Percentiles rank a stretch among this genome's conserved stretches.
Evolutionary conservation across 2,329 filamentous ascomycete genomes (phyloP).

Genomic region (Penicillium sumatraense): DNA sequence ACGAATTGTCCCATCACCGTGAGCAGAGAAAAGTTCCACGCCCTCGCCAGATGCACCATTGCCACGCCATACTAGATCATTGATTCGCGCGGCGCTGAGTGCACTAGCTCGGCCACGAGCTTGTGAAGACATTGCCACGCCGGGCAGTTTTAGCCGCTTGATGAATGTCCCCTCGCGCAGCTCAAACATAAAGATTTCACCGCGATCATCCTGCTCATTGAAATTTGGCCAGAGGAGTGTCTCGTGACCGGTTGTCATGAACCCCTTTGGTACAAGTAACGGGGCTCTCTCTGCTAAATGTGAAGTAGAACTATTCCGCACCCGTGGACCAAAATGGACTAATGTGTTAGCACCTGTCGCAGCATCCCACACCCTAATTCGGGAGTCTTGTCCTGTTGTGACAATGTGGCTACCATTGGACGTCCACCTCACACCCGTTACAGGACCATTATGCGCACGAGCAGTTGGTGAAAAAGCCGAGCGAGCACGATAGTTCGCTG

Average conservation of each 20-base stretch:
- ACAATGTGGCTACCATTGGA: conserved; percentile 77
- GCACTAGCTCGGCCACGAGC: conserved; percentile 49
- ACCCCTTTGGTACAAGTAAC: conserved; percentile 64
- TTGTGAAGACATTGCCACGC: conserved; percentile 48
- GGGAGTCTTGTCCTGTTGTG: conserved; percentile 80
- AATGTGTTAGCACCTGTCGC: conserved; percentile 82
- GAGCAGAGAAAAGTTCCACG: conserved; percentile 77
- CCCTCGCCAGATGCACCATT: conserved; percentile 60
- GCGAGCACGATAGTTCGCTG: conserved; percentile 33
- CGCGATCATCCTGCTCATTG: conserved; percentile 64
- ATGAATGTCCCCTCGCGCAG: conserved; percentile 76
- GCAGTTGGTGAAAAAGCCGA: conserved; percentile 51
- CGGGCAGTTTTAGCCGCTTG: conserved; percentile 71
- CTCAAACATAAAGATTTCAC: conserved; percentile 77
- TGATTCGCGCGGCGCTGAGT: conserved; percentile 66
- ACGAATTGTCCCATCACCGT: conserved; percentile 81
- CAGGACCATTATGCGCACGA: conserved; percentile 76
- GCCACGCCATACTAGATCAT: conserved; percentile 76
- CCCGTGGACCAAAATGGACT: conserved; percentile 80
- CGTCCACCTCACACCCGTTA: conserved; percentile 86
- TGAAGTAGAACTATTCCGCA: conserved; percentile 69
- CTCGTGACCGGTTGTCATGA: conserved; percentile 63
- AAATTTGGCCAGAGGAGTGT: conserved; percentile 82
- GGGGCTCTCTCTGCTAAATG: conserved; percentile 66
- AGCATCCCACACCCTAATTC: conserved; percentile 86